phyloP scores from a whole-genome alignment of 179 eudicot species.

The Silene coronaria region DNA sequence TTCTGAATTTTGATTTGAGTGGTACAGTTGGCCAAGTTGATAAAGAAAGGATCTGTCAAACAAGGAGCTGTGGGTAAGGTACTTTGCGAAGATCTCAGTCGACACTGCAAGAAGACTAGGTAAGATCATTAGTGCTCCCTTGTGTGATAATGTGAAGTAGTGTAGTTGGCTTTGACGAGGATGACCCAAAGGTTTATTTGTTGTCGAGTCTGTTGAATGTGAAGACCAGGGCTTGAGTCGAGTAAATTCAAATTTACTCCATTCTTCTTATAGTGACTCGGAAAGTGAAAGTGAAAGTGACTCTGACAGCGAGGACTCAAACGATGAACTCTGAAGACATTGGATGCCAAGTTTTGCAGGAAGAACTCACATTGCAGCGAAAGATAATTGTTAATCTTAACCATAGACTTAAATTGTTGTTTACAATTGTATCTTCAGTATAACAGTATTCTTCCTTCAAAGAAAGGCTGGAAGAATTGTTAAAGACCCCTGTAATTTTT shows the following conservation, averaged over 20 bases:
- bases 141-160: no score
- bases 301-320: constrained; percentile 32
- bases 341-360: constrained; percentile 7
- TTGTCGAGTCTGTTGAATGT: not conserved
- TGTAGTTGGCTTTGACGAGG: no score
- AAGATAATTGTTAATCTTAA: not conserved
- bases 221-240: no score
- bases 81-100: constrained; percentile 74
- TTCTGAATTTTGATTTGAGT: constrained; percentile 1
- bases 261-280: constrained; percentile 31
- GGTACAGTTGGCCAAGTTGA: constrained; percentile 68
- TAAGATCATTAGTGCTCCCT: constrained; percentile 14
- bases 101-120: constrained; percentile 64
- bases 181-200: not conserved
- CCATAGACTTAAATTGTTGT: not conserved
- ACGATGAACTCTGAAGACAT: constrained; percentile 41
- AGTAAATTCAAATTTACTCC: not conserved
- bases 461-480: not conserved
- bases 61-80: constrained; percentile 71
- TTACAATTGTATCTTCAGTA: not conserved
- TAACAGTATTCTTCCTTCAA: not conserved
- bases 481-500: not conserved
- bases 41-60: constrained; percentile 70
- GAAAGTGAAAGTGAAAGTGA: constrained; percentile 17
- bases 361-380: not conserved